Percentiles rank a stretch among this genome's conserved stretches.
phyloP scores from a whole-genome alignment of 2,329 filamentous ascomycete genomes.

The Thermomyces lanuginosus region DNA sequence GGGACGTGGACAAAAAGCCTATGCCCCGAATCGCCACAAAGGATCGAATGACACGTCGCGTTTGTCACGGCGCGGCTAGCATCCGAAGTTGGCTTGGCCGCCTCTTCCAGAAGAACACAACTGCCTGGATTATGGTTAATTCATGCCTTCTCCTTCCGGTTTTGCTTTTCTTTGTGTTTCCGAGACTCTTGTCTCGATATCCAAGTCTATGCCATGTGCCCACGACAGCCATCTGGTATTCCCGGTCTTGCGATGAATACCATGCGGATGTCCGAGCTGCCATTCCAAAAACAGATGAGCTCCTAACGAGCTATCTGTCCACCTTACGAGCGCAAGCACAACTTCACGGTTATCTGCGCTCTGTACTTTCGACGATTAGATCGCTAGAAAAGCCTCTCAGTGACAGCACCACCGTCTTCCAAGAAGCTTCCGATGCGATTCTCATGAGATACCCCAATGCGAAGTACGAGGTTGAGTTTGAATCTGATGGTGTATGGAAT shows the following conservation, averaged over 20 bases:
- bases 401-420: constrained; percentile 8
- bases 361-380: constrained; percentile 3
- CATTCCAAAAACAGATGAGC: background rate
- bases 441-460: constrained; percentile 14
- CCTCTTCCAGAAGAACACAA: constrained; percentile 1
- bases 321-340: constrained; percentile 4
- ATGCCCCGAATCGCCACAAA: background rate
- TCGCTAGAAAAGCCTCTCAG: constrained; percentile 4
- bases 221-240: constrained; percentile 2
- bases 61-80: background rate
- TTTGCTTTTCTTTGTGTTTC: constrained; percentile 5
- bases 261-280: background rate
- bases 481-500: constrained; percentile 20
- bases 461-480: constrained; percentile 21
- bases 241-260: constrained; percentile 1
- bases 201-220: constrained; percentile 4
- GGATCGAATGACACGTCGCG: background rate
- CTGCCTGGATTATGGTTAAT: constrained; percentile 3
- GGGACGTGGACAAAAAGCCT: background rate
- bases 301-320: constrained; percentile 1
- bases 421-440: constrained; percentile 13
- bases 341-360: constrained; percentile 4
- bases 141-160: constrained; percentile 4
- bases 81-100: background rate
- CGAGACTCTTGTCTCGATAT: constrained; percentile 4